A percentile compares a stretch with the other conserved stretches of the same genome.
phyloP scores from a whole-genome alignment of 805 yeast genomes.

The Scheffersomyces amazonensis region DNA sequence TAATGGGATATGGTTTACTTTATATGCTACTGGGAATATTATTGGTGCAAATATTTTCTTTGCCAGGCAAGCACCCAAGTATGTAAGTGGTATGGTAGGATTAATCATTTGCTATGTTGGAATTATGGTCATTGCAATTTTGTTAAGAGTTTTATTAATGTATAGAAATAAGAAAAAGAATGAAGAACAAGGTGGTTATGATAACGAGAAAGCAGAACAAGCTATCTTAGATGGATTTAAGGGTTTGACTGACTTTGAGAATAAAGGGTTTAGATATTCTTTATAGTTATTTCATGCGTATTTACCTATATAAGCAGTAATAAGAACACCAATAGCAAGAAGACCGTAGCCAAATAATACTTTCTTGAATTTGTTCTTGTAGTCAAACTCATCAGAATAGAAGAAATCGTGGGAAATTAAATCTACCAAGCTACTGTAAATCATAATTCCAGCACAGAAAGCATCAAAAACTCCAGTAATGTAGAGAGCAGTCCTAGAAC shows the following conservation, averaged over 20 bases:
- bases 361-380: slow-evolving; percentile 9
- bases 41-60: slow-evolving; percentile 23
- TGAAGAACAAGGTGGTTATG: slow-evolving; percentile 15
- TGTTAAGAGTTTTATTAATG: slow-evolving; percentile 10
- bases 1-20: slow-evolving; percentile 17
- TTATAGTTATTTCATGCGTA: slow-evolving; percentile 24
- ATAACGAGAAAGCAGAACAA: slow-evolving; percentile 16
- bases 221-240: slow-evolving; percentile 22
- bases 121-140: slow-evolving; percentile 15
- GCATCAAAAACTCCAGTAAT: slow-evolving; percentile 34
- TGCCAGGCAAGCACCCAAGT: slow-evolving; percentile 21
- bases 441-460: slow-evolving; percentile 32
- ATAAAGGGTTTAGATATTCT: slow-evolving; percentile 20
- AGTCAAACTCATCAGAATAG: slow-evolving; percentile 26
- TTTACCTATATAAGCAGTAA: slow-evolving; percentile 32
- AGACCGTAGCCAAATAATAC: slow-evolving; percentile 21
- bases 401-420: slow-evolving; percentile 39
- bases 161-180: slow-evolving; percentile 14
- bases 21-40: slow-evolving; percentile 28
- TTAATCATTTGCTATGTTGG: slow-evolving; percentile 18
- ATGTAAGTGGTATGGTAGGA: slow-evolving; percentile 20
- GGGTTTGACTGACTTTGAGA: slow-evolving; percentile 21
- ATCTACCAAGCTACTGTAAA: slow-evolving; percentile 35
- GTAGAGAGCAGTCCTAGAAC: slow-evolving; percentile 29
- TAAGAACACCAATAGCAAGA: slow-evolving; percentile 24